Conservation (phyloP, 805 yeast species). For the Scheffersomyces ergatensis region DNA sequence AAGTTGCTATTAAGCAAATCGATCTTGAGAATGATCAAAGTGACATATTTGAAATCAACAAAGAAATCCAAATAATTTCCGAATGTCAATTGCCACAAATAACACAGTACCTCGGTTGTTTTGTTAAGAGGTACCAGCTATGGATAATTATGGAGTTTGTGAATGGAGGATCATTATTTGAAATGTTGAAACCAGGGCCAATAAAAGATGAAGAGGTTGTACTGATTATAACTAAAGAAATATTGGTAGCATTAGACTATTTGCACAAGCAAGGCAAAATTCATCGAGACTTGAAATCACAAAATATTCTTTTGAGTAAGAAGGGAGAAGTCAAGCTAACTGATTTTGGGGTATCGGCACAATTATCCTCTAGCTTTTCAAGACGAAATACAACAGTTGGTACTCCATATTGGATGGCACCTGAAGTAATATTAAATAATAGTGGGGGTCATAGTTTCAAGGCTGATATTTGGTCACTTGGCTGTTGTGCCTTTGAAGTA, state of each 20-base stretch:
- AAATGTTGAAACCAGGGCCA: conserved; percentile 58
- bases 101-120: conserved; percentile 69
- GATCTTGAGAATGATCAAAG: conserved; percentile 65
- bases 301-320: conserved; percentile 35
- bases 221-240: conserved; percentile 51
- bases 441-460: conserved; percentile 54
- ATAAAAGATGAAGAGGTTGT: conserved; percentile 52
- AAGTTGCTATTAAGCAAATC: conserved; percentile 63
- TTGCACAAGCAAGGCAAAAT: conserved; percentile 73
- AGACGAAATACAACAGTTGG: conserved; percentile 49
- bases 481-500: conserved; percentile 74
- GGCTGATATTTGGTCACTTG: conserved; percentile 80
- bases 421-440: conserved; percentile 55
- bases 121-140: conserved; percentile 63
- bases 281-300: conserved; percentile 53
- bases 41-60: conserved; percentile 69
- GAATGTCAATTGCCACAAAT: conserved; percentile 63
- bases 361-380: conserved; percentile 39
- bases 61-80: conserved; percentile 66
- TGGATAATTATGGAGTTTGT: conserved; percentile 82
- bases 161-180: conserved; percentile 76
- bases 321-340: conserved; percentile 42
- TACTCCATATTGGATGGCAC: conserved; percentile 67
- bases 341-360: conserved; percentile 46
- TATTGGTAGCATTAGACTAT: conserved; percentile 61